Percentiles rank a stretch among this genome's conserved stretches.
Conservation (phyloP, 1,284 basidiomycete genomes). For the Mycena citricolor region DNA sequence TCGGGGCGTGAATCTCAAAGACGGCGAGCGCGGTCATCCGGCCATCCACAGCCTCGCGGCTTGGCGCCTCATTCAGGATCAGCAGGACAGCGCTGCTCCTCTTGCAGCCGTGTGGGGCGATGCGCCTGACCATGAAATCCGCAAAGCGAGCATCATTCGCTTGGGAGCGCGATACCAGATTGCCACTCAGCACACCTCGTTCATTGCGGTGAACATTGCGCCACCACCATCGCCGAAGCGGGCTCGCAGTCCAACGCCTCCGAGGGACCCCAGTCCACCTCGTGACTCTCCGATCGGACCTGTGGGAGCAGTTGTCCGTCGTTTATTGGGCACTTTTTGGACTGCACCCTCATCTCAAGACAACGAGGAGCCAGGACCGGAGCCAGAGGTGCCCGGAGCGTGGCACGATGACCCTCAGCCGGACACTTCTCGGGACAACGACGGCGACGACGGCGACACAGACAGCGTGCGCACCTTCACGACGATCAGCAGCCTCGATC, state of each 20-base stretch:
- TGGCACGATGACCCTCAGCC: slow-evolving; percentile 6
- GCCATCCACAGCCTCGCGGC: slow-evolving; percentile 57
- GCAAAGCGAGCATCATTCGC: slow-evolving; percentile 44
- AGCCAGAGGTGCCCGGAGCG: slow-evolving; percentile 11
- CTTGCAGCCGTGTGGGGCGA: slow-evolving; percentile 31
- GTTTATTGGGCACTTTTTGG: slow-evolving; percentile 6
- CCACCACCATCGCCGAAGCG: too few species aligned
- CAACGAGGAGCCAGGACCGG: not conserved
- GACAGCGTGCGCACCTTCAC: slow-evolving; percentile 40
- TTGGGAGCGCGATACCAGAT: slow-evolving; percentile 54
- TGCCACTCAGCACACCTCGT: slow-evolving; percentile 52
- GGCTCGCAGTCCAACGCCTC: too few species aligned
- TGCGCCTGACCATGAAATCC: slow-evolving; percentile 34
- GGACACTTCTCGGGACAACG: not conserved
- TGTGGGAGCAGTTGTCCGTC: not conserved
- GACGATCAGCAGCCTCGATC: slow-evolving; percentile 49
- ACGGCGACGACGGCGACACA: slow-evolving; percentile 27
- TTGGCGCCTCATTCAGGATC: slow-evolving; percentile 47
- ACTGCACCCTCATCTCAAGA: not conserved
- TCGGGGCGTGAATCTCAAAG: slow-evolving; percentile 36
- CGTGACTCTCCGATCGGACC: not conserved
- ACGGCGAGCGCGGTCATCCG: slow-evolving; percentile 32
- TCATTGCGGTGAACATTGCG: slow-evolving; percentile 54
- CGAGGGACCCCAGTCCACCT: too few species aligned
- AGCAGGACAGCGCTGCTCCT: slow-evolving; percentile 34